phyloP scores from a whole-genome alignment of 345 rosid genomes.

The thale cress (Arabidopsis thaliana) region DNA sequence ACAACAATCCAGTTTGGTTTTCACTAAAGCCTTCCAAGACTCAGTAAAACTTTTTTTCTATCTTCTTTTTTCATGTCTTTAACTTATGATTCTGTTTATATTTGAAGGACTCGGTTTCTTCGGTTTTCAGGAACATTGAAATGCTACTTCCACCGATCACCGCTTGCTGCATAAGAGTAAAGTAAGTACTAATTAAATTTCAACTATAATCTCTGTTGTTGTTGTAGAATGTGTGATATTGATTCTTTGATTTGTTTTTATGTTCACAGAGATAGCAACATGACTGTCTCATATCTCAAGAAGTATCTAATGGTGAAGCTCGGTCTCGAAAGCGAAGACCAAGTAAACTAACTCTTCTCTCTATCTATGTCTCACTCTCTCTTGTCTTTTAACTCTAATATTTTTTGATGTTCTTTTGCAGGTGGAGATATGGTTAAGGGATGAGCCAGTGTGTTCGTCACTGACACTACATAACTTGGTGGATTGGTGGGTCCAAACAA shows the following conservation, averaged over 20 bases:
- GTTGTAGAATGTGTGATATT: background rate
- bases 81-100: constrained; percentile 3
- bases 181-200: constrained; percentile 6
- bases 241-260: constrained; percentile 1
- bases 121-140: constrained; percentile 17
- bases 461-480: constrained; percentile 43
- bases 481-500: constrained; percentile 54
- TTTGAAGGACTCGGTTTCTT: constrained; percentile 14
- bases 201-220: background rate
- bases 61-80: background rate
- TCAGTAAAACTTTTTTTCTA: constrained; percentile 11
- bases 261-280: constrained; percentile 29
- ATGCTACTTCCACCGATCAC: background rate
- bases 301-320: constrained; percentile 22
- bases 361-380: background rate
- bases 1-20: constrained; percentile 19
- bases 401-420: constrained; percentile 16
- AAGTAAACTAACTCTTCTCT: constrained; percentile 1
- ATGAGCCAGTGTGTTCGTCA: constrained; percentile 51
- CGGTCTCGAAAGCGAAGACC: constrained; percentile 21
- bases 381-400: background rate
- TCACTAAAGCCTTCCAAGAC: background rate
- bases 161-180: background rate
- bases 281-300: constrained; percentile 23
- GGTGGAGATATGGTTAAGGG: constrained; percentile 58